Conservation (phyloP, 192 early-diverging fungal genomes). For the Backusella parvicylindrica region DNA sequence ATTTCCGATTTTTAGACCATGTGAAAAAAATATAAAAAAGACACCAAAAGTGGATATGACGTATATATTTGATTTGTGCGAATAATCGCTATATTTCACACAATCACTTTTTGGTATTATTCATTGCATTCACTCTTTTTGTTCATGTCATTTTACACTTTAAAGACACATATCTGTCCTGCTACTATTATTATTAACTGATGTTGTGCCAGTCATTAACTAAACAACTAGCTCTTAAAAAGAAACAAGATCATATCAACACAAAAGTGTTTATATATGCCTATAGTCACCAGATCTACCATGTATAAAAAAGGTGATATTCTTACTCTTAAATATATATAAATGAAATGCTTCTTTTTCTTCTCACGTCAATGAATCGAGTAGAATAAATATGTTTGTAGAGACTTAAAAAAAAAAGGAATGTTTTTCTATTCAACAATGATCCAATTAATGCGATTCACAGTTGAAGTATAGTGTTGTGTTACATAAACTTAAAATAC, state of each 20-base stretch:
- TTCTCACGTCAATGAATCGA: no score
- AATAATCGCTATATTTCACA: background rate
- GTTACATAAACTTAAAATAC: background rate
- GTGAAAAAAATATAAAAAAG: background rate
- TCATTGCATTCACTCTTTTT: no score
- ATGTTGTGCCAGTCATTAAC: background rate
- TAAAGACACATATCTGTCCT: no score
- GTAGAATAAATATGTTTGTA: no score
- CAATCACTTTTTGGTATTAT: no score
- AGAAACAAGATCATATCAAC: background rate
- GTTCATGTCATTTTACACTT: no score
- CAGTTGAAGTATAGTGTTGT: background rate
- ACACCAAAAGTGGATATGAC: background rate
- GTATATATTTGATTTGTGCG: background rate
- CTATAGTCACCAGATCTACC: background rate
- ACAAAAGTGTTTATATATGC: background rate
- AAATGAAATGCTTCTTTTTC: no score
- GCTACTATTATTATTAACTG: no score
- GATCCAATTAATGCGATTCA: no score
- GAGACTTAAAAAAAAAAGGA: no score
- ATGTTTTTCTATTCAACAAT: background rate
- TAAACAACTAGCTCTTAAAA: background rate
- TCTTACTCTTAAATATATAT: no score
- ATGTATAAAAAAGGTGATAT: background rate
- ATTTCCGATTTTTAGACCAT: background rate